Percentiles rank a stretch among this genome's conserved stretches.
Evolutionary conservation across 306 rosid species (phyloP).

Genomic region (Fragaria vesca): DNA sequence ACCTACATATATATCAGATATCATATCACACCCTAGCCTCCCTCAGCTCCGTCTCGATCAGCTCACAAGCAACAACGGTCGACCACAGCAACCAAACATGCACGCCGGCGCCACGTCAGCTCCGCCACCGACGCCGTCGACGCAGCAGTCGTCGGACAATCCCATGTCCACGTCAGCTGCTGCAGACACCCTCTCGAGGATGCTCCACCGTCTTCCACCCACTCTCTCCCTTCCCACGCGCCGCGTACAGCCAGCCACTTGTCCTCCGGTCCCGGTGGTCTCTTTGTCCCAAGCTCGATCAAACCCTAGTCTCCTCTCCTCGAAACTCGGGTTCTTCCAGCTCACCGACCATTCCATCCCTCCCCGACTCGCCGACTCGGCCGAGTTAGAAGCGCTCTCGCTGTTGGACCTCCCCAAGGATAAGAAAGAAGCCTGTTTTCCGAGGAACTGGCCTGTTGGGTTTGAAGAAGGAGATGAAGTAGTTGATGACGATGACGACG

Average conservation of each 20-base stretch:
- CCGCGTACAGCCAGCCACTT: constrained; percentile 41
- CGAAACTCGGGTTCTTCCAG: constrained; percentile 67
- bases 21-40: constrained; percentile 2
- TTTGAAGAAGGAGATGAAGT: constrained; percentile 40
- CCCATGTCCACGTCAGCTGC: constrained; percentile 40
- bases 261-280: constrained; percentile 40
- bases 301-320: constrained; percentile 30
- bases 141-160: constrained; percentile 22
- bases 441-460: constrained; percentile 76
- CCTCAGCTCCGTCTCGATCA: constrained; percentile 30
- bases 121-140: constrained; percentile 84
- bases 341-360: constrained; percentile 56
- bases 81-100: constrained; percentile 31
- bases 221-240: constrained; percentile 65
- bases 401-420: constrained; percentile 54
- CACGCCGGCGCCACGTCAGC: constrained; percentile 75
- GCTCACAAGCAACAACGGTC: constrained; percentile 41
- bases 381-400: constrained; percentile 65
- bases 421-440: constrained; percentile 41
- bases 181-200: constrained; percentile 68
- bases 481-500: constrained; percentile 35
- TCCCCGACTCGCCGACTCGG: constrained; percentile 59
- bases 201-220: constrained; percentile 81
- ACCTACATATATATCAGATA: neutral
- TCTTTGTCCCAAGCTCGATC: constrained; percentile 39